Evolutionary conservation across 192 early-diverging fungal species (phyloP), one percentile per base, ranked within the genome.

Genomic region (Geranomyces variabilis): DNA sequence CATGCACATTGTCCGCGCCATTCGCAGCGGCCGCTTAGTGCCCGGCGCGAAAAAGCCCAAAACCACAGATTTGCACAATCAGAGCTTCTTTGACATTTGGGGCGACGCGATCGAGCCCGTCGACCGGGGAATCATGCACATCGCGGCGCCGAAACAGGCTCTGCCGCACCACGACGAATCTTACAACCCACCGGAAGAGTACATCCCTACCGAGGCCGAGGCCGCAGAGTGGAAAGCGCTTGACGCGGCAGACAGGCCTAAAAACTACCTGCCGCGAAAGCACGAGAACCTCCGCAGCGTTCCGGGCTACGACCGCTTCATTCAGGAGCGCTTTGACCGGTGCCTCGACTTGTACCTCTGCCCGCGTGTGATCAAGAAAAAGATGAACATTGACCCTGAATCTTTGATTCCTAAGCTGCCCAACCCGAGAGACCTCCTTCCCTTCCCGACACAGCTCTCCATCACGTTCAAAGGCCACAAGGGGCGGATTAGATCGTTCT

Each of bases 1-100:
- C 53, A 95, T 96, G 95, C 93, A 98, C 86, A 94, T 99, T 75
- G 97, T 95, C 13, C 94, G 92, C 41, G 95, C 93, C 46, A 98
- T 99, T 80, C 90, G 93, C 43, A 82, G 90, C 68, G 96, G 96
- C 24, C 86, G 85, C 31, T 94, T 96, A 64, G 87, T 91, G 17
- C 86, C 90, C 36, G 78, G 86, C 12, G 83, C 63, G 12, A 80
- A 78, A 62, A 74, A 71, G 31, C 56, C 57, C 7, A 17, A 60
- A 7, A 60, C 22, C 19, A 75, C 58, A 26, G 22, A 30, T 10
- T 10, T 24, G 7, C 84, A 67, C 78, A 81, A 28, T 77, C 77
- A 24, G 71, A 69, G 43, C 59, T 90, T 86, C 71, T 99, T 93
- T 84, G 93, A 93, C 73, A 83, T 98, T 41, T 98, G 96, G 97